Conservation (phyloP, 495 filamentous ascomycete species). For the Penicillium lividum region DNA sequence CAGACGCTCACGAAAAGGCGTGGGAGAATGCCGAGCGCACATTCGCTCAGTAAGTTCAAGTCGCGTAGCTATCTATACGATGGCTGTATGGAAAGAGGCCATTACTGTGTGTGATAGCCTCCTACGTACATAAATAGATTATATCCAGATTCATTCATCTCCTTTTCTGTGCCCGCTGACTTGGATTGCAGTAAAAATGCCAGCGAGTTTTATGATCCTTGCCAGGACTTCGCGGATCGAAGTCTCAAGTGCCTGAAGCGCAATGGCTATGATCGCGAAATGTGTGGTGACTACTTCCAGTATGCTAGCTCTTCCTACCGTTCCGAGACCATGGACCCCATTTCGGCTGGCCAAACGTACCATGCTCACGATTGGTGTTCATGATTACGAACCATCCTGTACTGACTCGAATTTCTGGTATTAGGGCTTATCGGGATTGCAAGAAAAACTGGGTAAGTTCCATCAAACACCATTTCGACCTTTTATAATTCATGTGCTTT, state of each 20-base stretch:
- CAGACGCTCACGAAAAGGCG: slow-evolving; percentile 29
- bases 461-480: background rate
- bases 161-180: slow-evolving; percentile 12
- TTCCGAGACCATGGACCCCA: background rate
- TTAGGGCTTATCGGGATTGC: slow-evolving; percentile 88
- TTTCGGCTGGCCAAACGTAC: background rate
- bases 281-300: slow-evolving; percentile 96
- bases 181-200: slow-evolving; percentile 63
- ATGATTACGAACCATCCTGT: background rate
- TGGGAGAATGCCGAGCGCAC: slow-evolving; percentile 43
- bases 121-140: background rate
- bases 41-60: slow-evolving; percentile 40
- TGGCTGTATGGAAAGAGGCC: background rate
- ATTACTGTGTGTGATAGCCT: background rate
- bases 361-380: slow-evolving; percentile 9
- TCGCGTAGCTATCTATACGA: background rate
- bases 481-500: background rate
- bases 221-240: slow-evolving; percentile 85
- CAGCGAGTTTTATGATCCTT: slow-evolving; percentile 90
- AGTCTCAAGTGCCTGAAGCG: slow-evolving; percentile 85
- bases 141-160: background rate
- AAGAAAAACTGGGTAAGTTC: slow-evolving; percentile 87
- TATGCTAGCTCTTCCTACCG: slow-evolving; percentile 36
- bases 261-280: slow-evolving; percentile 78
- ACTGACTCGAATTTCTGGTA: slow-evolving; percentile 2